A percentile compares a stretch with the other conserved stretches of the same genome.
phyloP scores from a whole-genome alignment of 805 yeast genomes.

The Sugiyamaella qingdaonensis region DNA sequence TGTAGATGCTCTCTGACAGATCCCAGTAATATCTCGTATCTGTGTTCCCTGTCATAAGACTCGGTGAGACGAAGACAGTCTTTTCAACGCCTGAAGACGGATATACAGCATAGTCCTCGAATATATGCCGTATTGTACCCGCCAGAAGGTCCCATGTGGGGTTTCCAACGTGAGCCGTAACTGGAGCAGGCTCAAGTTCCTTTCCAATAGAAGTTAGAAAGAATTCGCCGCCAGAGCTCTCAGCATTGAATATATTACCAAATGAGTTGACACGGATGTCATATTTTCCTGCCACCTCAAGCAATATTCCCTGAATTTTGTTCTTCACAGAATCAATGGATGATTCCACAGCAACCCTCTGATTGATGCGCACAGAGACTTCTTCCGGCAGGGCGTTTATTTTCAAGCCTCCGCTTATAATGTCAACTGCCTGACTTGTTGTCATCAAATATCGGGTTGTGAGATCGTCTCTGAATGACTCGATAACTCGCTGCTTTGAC shows the following conservation, averaged over 20 bases:
- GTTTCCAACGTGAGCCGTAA: constrained; percentile 41
- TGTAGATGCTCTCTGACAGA: constrained; percentile 55
- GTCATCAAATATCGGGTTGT: constrained; percentile 33
- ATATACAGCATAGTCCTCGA: constrained; percentile 44
- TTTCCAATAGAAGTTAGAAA: constrained; percentile 35
- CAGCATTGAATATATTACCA: not conserved
- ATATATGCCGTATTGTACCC: constrained; percentile 59
- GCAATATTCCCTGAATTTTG: constrained; percentile 28
- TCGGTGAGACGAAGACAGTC: constrained; percentile 50
- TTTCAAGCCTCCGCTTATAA: constrained; percentile 66
- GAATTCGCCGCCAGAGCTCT: constrained; percentile 34
- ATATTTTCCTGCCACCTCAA: not conserved
- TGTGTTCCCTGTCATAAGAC: constrained; percentile 64
- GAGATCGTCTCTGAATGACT: not conserved
- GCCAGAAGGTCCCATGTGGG: constrained; percentile 51
- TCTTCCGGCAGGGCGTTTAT: constrained; percentile 70
- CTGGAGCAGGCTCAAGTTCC: constrained; percentile 49
- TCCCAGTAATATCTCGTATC: constrained; percentile 66
- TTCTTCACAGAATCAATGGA: constrained; percentile 40
- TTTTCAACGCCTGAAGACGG: constrained; percentile 31
- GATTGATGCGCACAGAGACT: constrained; percentile 49
- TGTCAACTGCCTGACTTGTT: constrained; percentile 61
- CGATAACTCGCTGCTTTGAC: constrained; percentile 12
- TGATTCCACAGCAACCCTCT: constrained; percentile 57
- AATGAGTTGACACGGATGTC: not conserved